A percentile compares a stretch with the other conserved stretches of the same genome.
Evolutionary conservation across 768 basidiomycete genomes (phyloP).

Genomic region (Candolleomyces aberdarensis): DNA sequence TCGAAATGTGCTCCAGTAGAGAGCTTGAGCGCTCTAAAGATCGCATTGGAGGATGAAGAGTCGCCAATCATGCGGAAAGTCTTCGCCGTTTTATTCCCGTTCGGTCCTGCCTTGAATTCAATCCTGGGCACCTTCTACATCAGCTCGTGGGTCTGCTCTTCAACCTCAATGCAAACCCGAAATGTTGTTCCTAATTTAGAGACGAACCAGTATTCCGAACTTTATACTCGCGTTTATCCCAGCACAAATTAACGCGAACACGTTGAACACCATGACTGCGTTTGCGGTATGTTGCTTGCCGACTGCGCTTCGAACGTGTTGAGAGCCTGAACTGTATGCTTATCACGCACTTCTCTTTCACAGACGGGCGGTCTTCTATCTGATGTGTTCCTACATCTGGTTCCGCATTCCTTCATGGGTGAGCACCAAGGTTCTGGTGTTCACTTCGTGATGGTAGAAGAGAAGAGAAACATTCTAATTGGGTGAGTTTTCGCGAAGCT

Average conservation of each 20-base stretch:
- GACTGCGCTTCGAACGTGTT: neutral
- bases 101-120: slow-evolving; percentile 87
- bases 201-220: slow-evolving; percentile 70
- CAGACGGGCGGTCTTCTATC: slow-evolving; percentile 89
- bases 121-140: slow-evolving; percentile 94
- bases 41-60: slow-evolving; percentile 55
- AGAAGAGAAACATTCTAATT: slow-evolving; percentile 86
- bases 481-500: slow-evolving; percentile 48
- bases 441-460: slow-evolving; percentile 82
- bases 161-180: slow-evolving; percentile 1
- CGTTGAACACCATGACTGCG: slow-evolving; percentile 91
- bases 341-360: slow-evolving; percentile 7
- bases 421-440: slow-evolving; percentile 73
- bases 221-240: slow-evolving; percentile 95
- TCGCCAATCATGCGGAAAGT: slow-evolving; percentile 78
- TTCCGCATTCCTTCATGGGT: slow-evolving; percentile 91
- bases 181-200: neutral
- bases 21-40: slow-evolving; percentile 56
- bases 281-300: slow-evolving; percentile 63
- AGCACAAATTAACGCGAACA: slow-evolving; percentile 77
- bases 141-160: slow-evolving; percentile 70
- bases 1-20: slow-evolving; percentile 38
- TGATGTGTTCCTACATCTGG: slow-evolving; percentile 88
- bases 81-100: slow-evolving; percentile 83
- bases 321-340: neutral